Evolutionary conservation across 257 asterid genomes (phyloP), one percentile per base, ranked within the genome.

Genomic region (Knoxia roxburghii): DNA sequence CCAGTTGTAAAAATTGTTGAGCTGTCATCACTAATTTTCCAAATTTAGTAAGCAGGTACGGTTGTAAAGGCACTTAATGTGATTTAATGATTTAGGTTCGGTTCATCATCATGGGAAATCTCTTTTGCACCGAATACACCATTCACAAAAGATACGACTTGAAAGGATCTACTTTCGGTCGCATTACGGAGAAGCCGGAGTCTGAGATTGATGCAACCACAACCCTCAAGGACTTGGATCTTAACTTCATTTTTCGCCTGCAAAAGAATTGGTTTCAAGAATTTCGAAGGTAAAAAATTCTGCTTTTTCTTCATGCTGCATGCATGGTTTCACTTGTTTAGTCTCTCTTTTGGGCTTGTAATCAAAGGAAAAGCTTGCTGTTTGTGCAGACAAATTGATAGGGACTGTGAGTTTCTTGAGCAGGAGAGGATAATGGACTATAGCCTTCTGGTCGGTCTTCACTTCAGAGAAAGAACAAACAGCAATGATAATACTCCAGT

Each of bases 161-260:
- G 76, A 91, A 91, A 76, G 98, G 98, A n/a, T 89, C 98, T 3
- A 89, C 98, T 13, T 91, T 89, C 56, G 98, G 98, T 30, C 84
- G 96, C 43, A 69, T 84, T 69, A 89, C 98, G 0, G 96, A 91
- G 48, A 89, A 91, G 73, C 95, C 96, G 11, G 95, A 91, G 68
- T 80, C 95, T 41, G 93, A 85, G 80, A 89, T 91, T 26, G 96
- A 91, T 53, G 83, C 95, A 63, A 89, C 81, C 58, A 91, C 98
- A 29, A 91, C 98, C 9, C 92, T 91, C 35, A 91, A 91, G 75
- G 98, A 91, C 74, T 95, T 91, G 23, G 98, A 91, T 76, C 96
- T 91, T 72, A 87, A 87, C 83, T 91, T 85, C 80, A 59, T 91
- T 30, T 86, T 91, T 73, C 78, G 87, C 53, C 81, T 91, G 29